Conservation (phyloP, 208 protist genomes). For the Trypanosoma caninum region DNA sequence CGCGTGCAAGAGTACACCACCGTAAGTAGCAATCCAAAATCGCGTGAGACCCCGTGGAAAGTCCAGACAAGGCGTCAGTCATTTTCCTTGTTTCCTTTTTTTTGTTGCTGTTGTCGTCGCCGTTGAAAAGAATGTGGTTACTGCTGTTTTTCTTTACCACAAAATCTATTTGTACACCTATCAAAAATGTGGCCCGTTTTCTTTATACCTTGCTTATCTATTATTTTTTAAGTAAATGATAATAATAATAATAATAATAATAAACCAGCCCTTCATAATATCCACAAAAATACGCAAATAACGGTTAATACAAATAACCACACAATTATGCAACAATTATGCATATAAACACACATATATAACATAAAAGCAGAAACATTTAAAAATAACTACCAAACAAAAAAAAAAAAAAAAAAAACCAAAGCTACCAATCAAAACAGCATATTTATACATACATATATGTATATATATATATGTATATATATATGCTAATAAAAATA, state of each 20-base stretch:
- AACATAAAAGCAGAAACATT: neutral
- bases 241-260: neutral
- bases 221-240: neutral
- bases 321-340: no score
- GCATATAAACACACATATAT: neutral
- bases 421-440: neutral
- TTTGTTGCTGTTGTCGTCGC: neutral
- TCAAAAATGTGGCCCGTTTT: no score
- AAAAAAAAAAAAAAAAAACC: constrained; percentile 1
- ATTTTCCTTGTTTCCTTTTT: neutral
- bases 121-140: no score
- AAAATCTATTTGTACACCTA: no score
- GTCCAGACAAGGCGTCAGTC: constrained; percentile 39
- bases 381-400: constrained; percentile 11
- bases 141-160: no score
- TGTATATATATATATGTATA: constrained; percentile 12
- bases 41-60: constrained; percentile 43
- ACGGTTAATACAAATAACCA: no score
- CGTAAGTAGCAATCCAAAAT: constrained; percentile 60
- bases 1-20: constrained; percentile 60
- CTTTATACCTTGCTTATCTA: no score
- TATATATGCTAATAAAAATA: neutral
- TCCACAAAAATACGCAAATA: no score
- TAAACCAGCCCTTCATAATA: neutral
- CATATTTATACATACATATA: neutral